Percentiles rank a stretch among this genome's conserved stretches.
Evolutionary conservation across 2,329 filamentous ascomycete genomes (phyloP).

Genomic region (Pseudogymnoascus sp.): DNA sequence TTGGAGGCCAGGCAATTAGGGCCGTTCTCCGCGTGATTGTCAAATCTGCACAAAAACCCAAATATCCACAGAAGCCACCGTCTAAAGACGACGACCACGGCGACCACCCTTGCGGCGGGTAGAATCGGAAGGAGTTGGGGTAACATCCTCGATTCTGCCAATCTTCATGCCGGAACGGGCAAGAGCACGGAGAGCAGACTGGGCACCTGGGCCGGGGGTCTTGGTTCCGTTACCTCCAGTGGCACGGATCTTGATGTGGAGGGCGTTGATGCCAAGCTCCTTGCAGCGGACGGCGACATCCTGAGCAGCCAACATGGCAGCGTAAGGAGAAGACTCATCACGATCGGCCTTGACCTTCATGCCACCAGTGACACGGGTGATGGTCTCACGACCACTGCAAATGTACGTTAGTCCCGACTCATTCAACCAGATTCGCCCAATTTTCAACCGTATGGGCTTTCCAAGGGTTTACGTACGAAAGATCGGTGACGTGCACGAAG

Average conservation of each 20-base stretch:
- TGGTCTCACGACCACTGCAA: slow-evolving; percentile 97
- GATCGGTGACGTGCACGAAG: slow-evolving; percentile 98
- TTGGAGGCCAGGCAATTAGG: slow-evolving; percentile 55
- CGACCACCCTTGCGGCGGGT: slow-evolving; percentile 99
- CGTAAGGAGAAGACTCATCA: slow-evolving; percentile 99
- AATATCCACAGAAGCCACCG: slow-evolving; percentile 29
- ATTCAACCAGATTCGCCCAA: slow-evolving; percentile 26
- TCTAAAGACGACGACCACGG: slow-evolving; percentile 99
- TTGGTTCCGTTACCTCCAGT: slow-evolving; percentile 99
- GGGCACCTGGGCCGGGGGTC: slow-evolving; percentile 97
- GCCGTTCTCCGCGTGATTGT: slow-evolving; percentile 70
- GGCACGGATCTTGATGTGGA: slow-evolving; percentile 99
- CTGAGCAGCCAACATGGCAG: slow-evolving; percentile 99
- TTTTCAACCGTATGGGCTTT: slow-evolving; percentile 9
- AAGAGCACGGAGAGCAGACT: slow-evolving; percentile 96
- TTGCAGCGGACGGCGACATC: slow-evolving; percentile 89
- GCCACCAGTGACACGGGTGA: slow-evolving; percentile 98
- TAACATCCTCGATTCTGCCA: slow-evolving; percentile 98
- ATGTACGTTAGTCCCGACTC: slow-evolving; percentile 57
- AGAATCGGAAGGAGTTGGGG: slow-evolving; percentile 96
- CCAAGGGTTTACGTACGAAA: slow-evolving; percentile 56
- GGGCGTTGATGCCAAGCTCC: slow-evolving; percentile 81
- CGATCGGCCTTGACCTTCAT: slow-evolving; percentile 99
- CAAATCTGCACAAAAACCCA: slow-evolving; percentile 51
- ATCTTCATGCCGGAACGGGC: slow-evolving; percentile 99